Conservation (phyloP, 495 filamentous ascomycete genomes). For the Talaromyces borbonicus region DNA sequence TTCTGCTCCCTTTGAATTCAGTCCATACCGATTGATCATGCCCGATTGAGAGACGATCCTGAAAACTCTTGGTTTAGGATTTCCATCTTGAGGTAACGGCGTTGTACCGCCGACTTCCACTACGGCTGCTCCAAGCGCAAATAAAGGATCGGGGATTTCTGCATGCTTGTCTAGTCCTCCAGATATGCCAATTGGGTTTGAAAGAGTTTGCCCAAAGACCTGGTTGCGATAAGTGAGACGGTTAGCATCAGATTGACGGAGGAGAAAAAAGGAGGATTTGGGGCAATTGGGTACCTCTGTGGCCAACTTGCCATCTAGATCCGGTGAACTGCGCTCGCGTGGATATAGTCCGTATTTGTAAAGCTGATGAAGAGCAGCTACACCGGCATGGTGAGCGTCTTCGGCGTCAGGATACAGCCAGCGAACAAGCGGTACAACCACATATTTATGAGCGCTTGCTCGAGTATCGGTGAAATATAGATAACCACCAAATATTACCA, state of each 20-base stretch:
- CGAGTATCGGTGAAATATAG: conserved; percentile 86
- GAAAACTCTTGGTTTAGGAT: conserved; percentile 80
- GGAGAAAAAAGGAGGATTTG: no score
- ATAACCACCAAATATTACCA: conserved; percentile 46
- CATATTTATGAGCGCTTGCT: conserved; percentile 71
- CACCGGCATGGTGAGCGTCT: conserved; percentile 76
- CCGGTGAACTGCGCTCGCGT: conserved; percentile 56
- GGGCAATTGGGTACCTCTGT: no score
- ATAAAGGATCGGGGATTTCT: conserved; percentile 71
- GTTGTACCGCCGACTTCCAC: conserved; percentile 91
- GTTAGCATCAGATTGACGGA: no score
- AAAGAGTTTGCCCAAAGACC: conserved; percentile 70
- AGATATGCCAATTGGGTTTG: conserved; percentile 83
- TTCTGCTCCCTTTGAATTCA: conserved; percentile 86
- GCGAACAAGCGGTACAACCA: conserved; percentile 66
- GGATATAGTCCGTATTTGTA: conserved; percentile 53
- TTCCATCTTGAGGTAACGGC: conserved; percentile 74
- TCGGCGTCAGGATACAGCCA: conserved; percentile 73
- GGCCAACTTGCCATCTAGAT: conserved; percentile 39
- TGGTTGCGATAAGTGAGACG: conserved; percentile 15
- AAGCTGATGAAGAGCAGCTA: conserved; percentile 45
- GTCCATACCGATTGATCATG: conserved; percentile 89
- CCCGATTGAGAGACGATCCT: conserved; percentile 69
- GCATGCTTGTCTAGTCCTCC: conserved; percentile 92
- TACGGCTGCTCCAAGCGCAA: conserved; percentile 69